A percentile compares a stretch with the other conserved stretches of the same genome.
These are phyloP conservation scores for Conoideocrella luteorostrata DNA, from an alignment of 2,329 filamentous ascomycete species.

Conservation along the genomic window DNA sequence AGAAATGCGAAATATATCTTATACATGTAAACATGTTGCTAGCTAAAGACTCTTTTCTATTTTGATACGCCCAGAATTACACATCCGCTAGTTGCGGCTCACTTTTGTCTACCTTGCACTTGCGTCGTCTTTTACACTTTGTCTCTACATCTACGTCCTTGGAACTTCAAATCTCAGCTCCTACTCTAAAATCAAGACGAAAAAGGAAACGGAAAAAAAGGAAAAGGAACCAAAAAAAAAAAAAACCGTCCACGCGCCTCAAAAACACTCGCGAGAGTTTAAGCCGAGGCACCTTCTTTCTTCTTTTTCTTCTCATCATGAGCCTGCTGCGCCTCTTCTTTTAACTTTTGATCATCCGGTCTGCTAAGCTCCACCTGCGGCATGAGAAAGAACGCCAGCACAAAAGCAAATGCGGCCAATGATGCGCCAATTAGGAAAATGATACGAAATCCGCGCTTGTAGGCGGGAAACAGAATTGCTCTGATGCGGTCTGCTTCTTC, in stretches of 20 bases:
- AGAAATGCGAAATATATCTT: too few relatives aligned
- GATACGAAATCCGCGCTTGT: conserved; percentile 28
- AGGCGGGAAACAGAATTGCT: conserved; percentile 28
- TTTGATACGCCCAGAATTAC: too few relatives aligned
- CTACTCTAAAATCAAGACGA: too few relatives aligned
- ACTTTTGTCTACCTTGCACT: too few relatives aligned
- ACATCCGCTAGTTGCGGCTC: too few relatives aligned
- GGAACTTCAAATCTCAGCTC: too few relatives aligned
- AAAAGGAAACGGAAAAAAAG: too few relatives aligned
- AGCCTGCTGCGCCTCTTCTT: conserved; percentile 24
- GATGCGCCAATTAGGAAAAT: conserved; percentile 32
- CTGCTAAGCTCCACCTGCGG: conserved; percentile 31
- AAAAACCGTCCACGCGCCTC: background rate
- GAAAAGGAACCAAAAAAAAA: background rate
- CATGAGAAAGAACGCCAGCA: conserved; percentile 32
- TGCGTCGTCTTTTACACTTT: too few relatives aligned
- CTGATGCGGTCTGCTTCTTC: conserved; percentile 24
- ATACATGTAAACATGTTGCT: too few relatives aligned
- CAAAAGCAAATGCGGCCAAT: conserved; percentile 27
- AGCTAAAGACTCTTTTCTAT: background rate
- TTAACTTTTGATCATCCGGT: conserved; percentile 30
- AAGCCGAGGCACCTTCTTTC: conserved; percentile 2
- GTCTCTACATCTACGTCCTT: too few relatives aligned
- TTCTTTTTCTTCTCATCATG: conserved; percentile 15
- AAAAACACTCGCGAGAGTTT: background rate